phyloP scores from a whole-genome alignment of 139 green algal species.

The Tetratostichococcus sp. region DNA sequence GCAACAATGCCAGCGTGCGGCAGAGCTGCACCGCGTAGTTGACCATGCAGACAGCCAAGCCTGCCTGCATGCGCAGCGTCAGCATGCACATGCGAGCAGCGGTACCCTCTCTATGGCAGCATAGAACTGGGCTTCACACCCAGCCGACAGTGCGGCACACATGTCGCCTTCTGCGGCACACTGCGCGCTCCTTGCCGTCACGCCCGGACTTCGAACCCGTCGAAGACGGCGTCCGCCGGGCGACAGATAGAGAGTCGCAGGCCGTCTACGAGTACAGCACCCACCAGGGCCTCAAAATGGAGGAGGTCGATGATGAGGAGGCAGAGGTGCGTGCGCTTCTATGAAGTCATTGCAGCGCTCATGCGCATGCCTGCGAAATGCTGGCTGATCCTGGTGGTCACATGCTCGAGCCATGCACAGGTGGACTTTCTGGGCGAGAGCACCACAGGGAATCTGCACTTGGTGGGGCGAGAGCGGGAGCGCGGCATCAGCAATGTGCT shows the following conservation, averaged over 20 bases:
- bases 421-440: slow-evolving; percentile 73
- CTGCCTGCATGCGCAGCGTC: too few species aligned
- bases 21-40: too few species aligned
- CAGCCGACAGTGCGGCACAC: neutral
- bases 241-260: neutral
- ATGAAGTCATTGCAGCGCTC: neutral
- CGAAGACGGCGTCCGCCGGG: neutral
- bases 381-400: neutral
- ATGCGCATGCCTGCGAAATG: neutral
- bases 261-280: neutral
- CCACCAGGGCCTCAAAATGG: slow-evolving; percentile 17
- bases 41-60: too few species aligned
- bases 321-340: slow-evolving; percentile 33
- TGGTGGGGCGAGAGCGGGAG: slow-evolving; percentile 32
- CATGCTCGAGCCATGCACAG: slow-evolving; percentile 19
- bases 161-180: too few species aligned
- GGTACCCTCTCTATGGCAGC: too few species aligned
- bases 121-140: too few species aligned
- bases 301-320: slow-evolving; percentile 49
- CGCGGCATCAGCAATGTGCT: slow-evolving; percentile 47
- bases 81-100: too few species aligned
- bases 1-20: too few species aligned
- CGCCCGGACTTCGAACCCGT: neutral
- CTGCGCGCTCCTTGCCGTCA: neutral
- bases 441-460: slow-evolving; percentile 69